Base-by-base conservation (phyloP, 2,329 filamentous ascomycete species). In the Albophoma yamanashiensis region DNA sequence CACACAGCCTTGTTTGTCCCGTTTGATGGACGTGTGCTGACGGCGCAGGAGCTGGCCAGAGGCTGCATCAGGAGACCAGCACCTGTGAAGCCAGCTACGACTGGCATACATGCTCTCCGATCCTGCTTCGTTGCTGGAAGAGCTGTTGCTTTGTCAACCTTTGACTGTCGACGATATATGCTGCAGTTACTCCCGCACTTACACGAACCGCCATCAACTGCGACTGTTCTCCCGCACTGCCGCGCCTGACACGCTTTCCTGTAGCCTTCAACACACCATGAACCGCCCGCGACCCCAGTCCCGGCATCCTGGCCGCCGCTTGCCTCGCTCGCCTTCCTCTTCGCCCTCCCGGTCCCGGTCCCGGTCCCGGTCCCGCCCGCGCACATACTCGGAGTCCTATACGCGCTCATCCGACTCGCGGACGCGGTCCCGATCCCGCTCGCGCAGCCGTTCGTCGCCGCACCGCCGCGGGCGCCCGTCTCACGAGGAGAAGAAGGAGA, bases 361-460 rank as follows among this genome's bases (percentile, higher is more conserved):
- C 3, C 61, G 56, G n/a, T 60, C 60, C 20, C 62, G 59, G 40
- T 62, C 64, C 55, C 63, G 58, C 17, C 61, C 59, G 36, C 61
- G 55, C 34, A 61, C 58, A 20, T 42, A 55, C 56, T 55, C 22
- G 38, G 25, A 39, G 17, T 38, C 43, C 4, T 25, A 31, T 17
- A 56, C 59, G 38, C 59, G n/a, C 25, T 43, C 47, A 2, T 22
- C 36, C 36, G 36, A 15, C 14, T 56, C 59, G 38, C 59, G 31
- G 12, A 42, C 59, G 25, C 67, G 17, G 39, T 66, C 60, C 17
- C 55, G 58, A 8, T 67, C 67, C 17, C 62, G 61, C 42, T 67
- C 68, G 3, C 61, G 58, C 40, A 68, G 66, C 25, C 63, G 60
- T 39, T 69, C 69, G 4, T 61, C 60, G 27, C 60, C 61, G n/a